These are phyloP conservation scores for Candida labiduridarum DNA, from an alignment of 1,139 yeast genomes.

Conservation along the genomic window DNA sequence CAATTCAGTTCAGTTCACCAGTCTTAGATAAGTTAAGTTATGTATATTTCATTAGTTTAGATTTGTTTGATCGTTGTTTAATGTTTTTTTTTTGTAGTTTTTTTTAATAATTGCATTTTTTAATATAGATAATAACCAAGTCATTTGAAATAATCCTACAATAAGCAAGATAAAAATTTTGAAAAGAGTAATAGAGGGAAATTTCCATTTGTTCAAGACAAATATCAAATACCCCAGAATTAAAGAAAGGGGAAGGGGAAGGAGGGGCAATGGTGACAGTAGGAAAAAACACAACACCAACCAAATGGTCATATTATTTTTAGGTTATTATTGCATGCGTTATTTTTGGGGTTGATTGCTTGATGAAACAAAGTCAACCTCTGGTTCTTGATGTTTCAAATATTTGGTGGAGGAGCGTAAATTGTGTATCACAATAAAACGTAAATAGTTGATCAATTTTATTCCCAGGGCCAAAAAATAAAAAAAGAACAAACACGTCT, in stretches of 20 bases:
- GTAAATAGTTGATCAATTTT: slow-evolving; percentile 3
- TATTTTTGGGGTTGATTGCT: no score
- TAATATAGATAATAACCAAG: slow-evolving; percentile 1
- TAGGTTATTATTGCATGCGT: no score
- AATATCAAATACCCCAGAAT: neutral
- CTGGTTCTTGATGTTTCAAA: neutral
- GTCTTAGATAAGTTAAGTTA: neutral
- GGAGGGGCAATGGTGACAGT: no score
- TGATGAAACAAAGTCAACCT: neutral
- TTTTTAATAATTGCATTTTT: neutral
- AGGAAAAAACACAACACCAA: no score
- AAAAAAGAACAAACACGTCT: no score
- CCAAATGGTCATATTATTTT: no score
- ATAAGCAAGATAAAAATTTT: neutral
- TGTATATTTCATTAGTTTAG: neutral
- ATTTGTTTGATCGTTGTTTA: neutral
- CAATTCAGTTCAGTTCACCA: neutral
- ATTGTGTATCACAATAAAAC: slow-evolving; percentile 4
- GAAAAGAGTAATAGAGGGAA: neutral
- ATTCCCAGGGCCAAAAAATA: neutral
- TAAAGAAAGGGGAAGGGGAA: neutral
- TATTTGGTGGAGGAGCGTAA: neutral
- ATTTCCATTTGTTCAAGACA: neutral
- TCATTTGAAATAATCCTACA: neutral
- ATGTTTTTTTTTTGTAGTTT: neutral